Evolutionary conservation across 2,329 filamentous ascomycete genomes (phyloP).

Genomic region (Exophiala spinifera): DNA sequence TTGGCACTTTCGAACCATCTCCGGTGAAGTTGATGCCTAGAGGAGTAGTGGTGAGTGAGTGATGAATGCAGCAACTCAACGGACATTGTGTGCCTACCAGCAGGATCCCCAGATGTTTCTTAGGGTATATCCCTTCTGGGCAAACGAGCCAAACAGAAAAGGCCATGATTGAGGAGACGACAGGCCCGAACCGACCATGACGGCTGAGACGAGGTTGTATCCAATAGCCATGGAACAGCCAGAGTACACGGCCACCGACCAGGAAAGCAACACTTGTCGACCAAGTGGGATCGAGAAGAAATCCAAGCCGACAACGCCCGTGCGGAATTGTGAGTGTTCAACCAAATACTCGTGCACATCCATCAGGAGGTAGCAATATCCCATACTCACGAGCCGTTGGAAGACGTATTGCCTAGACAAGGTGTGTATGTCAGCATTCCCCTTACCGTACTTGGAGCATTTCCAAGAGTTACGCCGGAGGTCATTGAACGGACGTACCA

Average conservation of each 20-base stretch:
- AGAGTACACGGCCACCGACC: conserved; percentile 11
- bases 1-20: conserved; percentile 17
- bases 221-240: conserved; percentile 16
- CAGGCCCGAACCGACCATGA: conserved; percentile 7
- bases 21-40: conserved; percentile 23
- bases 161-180: conserved; percentile 18
- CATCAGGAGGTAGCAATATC: conserved; percentile 11
- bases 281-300: conserved; percentile 15
- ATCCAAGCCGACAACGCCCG: background rate
- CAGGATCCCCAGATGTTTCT: conserved; percentile 22
- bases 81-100: conserved; percentile 9
- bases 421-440: no score
- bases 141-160: conserved; percentile 20
- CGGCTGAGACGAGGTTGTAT: conserved; percentile 14
- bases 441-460: no score
- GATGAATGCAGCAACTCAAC: background rate
- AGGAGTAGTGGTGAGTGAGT: conserved; percentile 3
- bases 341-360: conserved; percentile 10
- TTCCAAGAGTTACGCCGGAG: no score
- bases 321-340: no score
- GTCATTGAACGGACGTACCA: conserved; percentile 9
- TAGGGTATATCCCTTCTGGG: conserved; percentile 17
- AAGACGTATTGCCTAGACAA: conserved; percentile 11
- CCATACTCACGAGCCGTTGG: conserved; percentile 9
- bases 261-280: conserved; percentile 12